A percentile compares a stretch with the other conserved stretches of the same genome.
Evolutionary conservation across 2,329 filamentous ascomycete species (phyloP).

Genomic region (Aspergillus texensis): DNA sequence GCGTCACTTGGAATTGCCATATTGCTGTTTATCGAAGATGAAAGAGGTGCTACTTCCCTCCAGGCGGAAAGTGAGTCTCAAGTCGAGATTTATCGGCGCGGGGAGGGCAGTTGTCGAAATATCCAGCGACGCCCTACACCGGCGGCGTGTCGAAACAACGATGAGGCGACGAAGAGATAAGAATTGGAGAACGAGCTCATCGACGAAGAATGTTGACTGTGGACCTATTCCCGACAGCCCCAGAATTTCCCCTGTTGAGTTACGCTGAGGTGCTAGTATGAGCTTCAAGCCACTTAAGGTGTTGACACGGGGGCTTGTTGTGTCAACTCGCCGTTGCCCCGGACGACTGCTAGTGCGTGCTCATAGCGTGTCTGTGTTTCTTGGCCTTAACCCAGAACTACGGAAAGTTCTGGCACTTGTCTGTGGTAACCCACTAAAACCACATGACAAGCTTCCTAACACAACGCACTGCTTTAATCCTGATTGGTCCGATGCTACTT

Average conservation of each 20-base stretch:
- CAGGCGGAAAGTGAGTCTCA: constrained; percentile 20
- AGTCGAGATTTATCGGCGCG: constrained; percentile 9
- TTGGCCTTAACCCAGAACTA: neutral
- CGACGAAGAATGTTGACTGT: constrained; percentile 33
- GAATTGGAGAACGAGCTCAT: constrained; percentile 9
- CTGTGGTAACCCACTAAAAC: neutral
- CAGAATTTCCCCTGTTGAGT: constrained; percentile 18
- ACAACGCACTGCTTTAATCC: constrained; percentile 7
- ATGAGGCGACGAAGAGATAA: constrained; percentile 18
- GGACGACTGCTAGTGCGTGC: constrained; percentile 24
- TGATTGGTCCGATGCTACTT: neutral
- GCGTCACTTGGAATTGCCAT: constrained; percentile 50
- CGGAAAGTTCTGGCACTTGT: neutral
- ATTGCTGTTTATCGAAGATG: constrained; percentile 18
- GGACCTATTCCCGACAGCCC: constrained; percentile 27
- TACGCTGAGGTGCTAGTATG: constrained; percentile 17
- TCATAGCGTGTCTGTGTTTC: neutral
- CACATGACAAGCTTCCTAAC: neutral
- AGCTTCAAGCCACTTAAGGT: constrained; percentile 21
- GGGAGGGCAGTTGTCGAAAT: constrained; percentile 24
- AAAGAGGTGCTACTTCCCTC: constrained; percentile 20
- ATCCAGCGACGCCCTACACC: constrained; percentile 23
- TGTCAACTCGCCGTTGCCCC: constrained; percentile 35
- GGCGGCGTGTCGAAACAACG: constrained; percentile 18
- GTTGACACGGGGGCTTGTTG: constrained; percentile 30